Percentiles rank a stretch among this genome's conserved stretches.
These are phyloP conservation scores for Lanmaoa rubissima DNA, from an alignment of 768 basidiomycete genomes.

Conservation along the genomic window DNA sequence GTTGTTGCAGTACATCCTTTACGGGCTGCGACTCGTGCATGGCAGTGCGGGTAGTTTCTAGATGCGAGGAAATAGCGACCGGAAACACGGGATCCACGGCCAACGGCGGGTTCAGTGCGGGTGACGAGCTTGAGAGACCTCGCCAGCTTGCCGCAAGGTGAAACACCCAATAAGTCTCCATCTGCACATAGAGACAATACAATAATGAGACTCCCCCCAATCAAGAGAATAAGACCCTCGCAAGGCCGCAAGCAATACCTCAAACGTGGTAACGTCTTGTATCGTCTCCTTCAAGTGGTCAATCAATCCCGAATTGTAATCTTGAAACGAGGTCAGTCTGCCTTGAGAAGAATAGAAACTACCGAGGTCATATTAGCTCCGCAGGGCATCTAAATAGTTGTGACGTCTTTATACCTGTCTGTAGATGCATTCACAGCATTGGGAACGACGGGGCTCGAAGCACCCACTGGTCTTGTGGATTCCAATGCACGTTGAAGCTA, in stretches of 20 bases:
- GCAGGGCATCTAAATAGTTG: neutral
- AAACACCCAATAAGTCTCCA: slow-evolving; percentile 82
- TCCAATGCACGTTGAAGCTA: slow-evolving; percentile 50
- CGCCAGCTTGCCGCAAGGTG: slow-evolving; percentile 76
- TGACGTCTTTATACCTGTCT: slow-evolving; percentile 55
- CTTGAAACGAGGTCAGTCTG: slow-evolving; percentile 75
- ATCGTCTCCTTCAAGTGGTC: slow-evolving; percentile 49
- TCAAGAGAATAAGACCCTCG: neutral
- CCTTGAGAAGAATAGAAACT: slow-evolving; percentile 90
- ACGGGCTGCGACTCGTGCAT: neutral
- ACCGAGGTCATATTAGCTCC: slow-evolving; percentile 6
- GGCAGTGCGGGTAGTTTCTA: slow-evolving; percentile 7
- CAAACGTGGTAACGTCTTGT: slow-evolving; percentile 60
- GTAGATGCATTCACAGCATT: slow-evolving; percentile 70
- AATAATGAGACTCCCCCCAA: neutral
- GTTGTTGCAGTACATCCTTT: slow-evolving; percentile 8
- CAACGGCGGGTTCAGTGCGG: slow-evolving; percentile 39
- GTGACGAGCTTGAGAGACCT: slow-evolving; percentile 27
- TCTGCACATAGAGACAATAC: slow-evolving; percentile 43
- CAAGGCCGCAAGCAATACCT: slow-evolving; percentile 42
- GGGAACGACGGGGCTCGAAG: slow-evolving; percentile 38
- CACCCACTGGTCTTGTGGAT: slow-evolving; percentile 41
- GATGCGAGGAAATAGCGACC: neutral
- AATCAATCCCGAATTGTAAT: slow-evolving; percentile 66
- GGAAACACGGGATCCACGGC: slow-evolving; percentile 45